Evolutionary conservation across 257 asterid species (phyloP), one percentile per base, ranked within the genome.

Genomic region (Gentiana straminea): DNA sequence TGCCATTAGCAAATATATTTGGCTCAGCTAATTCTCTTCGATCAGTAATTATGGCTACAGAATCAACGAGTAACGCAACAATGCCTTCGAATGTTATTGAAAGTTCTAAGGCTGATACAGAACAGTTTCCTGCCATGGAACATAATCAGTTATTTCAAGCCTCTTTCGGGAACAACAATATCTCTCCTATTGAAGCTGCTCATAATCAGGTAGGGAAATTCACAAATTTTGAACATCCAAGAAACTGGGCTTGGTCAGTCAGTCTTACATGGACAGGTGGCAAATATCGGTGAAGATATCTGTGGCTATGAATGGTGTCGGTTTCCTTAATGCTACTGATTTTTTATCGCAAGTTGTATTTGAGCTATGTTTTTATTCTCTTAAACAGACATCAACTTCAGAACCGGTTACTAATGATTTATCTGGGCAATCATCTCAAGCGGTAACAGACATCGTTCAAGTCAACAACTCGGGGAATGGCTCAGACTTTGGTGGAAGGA

Each of bases 391-490:
- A 33, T 60, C 49, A 67, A 61, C 65, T 53, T 66, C 52, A 5
- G 67, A 72, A 44, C 68, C 64, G 34, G 65, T 66, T 49, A 65
- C 64, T 13, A 64, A 57, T 66, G 63, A 56, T 66, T 60, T 70
- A 35, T 15, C 52, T 15, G 78, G 68, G 59, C 78, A 75, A 57
- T 38, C 80, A 50, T 47, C 73, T 43, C 81, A 74, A 68, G 74
- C 62, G 39, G 63, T 47, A 64, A n/a, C 67, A 9, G 24, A 45
- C 15, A 24, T 56, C 8, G 57, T 60, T 53, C 71, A 45, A 51
- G 74, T 49, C 58, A 64, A 60, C 47, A 62, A 69, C 62, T 39
- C 69, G 37, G 69, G 61, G 63, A 68, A 74, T 37, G 81, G 59
- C 41, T 58, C 77, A 45, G 60, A 45, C 66, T 57, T 70, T 54